These are phyloP conservation scores for Styphnolobium japonicum DNA, from an alignment of 306 rosid species.

Conservation along the genomic window DNA sequence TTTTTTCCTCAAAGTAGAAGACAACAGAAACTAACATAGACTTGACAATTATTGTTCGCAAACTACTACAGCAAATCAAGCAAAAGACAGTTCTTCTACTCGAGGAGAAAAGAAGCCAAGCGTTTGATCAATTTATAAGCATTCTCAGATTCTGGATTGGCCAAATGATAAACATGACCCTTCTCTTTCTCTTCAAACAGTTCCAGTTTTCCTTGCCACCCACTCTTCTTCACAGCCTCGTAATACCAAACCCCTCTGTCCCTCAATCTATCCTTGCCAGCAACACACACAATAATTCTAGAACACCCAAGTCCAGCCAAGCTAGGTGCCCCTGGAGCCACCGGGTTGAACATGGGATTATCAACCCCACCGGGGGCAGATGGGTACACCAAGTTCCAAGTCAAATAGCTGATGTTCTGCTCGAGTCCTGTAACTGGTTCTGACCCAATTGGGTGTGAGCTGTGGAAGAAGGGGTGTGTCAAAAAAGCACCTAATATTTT, in stretches of 20 bases:
- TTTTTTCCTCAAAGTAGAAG: no score
- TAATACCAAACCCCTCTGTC: slow-evolving; percentile 44
- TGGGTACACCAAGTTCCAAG: slow-evolving; percentile 44
- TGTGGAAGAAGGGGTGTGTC: slow-evolving; percentile 43
- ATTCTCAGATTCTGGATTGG: slow-evolving; percentile 20
- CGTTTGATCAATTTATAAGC: neutral
- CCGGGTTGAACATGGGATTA: slow-evolving; percentile 39
- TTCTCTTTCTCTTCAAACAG: slow-evolving; percentile 29
- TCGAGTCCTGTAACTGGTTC: neutral
- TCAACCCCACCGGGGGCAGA: slow-evolving; percentile 34
- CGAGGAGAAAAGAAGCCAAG: slow-evolving; percentile 2
- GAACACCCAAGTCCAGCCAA: slow-evolving; percentile 41
- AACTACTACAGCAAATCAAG: neutral
- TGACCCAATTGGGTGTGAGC: slow-evolving; percentile 35
- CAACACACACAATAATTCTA: slow-evolving; percentile 36
- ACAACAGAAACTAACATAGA: no score
- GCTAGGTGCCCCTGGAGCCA: slow-evolving; percentile 36
- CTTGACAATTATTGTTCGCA: neutral
- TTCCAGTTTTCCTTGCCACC: slow-evolving; percentile 45
- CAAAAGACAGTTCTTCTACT: neutral
- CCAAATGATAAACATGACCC: slow-evolving; percentile 35
- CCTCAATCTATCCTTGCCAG: slow-evolving; percentile 28
- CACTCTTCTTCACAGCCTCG: slow-evolving; percentile 33
- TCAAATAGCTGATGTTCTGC: neutral
- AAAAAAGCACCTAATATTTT: slow-evolving; percentile 34